phyloP scores from a whole-genome alignment of 495 filamentous ascomycete genomes.

The Talaromyces borbonicus region DNA sequence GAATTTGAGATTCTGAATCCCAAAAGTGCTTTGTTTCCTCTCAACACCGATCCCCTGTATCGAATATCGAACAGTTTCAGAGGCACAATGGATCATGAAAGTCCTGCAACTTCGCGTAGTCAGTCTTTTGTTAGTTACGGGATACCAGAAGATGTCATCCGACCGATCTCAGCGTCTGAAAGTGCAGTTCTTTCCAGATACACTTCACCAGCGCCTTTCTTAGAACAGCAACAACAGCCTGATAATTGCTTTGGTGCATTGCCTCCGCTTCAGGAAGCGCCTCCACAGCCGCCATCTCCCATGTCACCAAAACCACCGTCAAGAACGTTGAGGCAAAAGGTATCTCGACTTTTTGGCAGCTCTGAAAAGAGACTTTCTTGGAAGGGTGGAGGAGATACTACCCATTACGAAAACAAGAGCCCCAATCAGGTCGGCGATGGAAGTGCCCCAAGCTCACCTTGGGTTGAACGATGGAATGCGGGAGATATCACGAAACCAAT shows the following conservation, averaged over 20 bases:
- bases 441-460: not conserved
- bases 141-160: conserved; percentile 1
- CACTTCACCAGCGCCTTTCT: not conserved
- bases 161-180: conserved; percentile 6
- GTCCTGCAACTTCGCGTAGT: not conserved
- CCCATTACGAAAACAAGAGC: not conserved
- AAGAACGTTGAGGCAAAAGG: conserved; percentile 1
- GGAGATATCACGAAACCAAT: not conserved
- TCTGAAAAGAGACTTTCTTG: not conserved
- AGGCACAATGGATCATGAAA: conserved; percentile 1
- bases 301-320: not conserved
- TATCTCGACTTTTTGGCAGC: conserved; percentile 5
- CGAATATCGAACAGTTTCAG: not conserved
- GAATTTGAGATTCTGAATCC: conserved; percentile 39
- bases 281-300: not conserved
- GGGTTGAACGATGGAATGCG: not conserved
- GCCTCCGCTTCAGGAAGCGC: not conserved
- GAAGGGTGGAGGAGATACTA: not conserved
- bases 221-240: not conserved
- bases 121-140: not conserved
- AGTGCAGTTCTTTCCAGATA: conserved; percentile 3
- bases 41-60: not conserved
- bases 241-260: not conserved
- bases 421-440: not conserved
- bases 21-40: conserved; percentile 13